Evolutionary conservation across 768 basidiomycete genomes (phyloP), one percentile per base, ranked within the genome.

Genomic region (Naematelia aurantialba): DNA sequence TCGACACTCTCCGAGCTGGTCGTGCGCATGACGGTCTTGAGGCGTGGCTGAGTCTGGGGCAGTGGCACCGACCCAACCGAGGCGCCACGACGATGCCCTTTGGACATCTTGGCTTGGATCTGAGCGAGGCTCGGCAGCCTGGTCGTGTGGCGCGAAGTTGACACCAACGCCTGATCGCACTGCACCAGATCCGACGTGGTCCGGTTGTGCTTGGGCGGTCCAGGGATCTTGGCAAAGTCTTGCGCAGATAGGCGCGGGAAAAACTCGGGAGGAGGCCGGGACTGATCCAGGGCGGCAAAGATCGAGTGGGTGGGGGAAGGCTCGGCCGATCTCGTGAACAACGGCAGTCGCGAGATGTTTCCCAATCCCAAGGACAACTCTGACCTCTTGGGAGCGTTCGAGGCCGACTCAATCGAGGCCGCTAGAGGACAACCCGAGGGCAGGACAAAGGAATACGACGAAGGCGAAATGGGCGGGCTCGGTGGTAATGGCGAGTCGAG

Each of bases 241-340:
- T 51, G 13, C 22, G 66, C 70, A 13, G 67, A 59, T 1, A 69
- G 55, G 3, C 68, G 65, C 24, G 70, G 70, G 1, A 67, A 61
- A 30, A 72, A 72, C 25, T 66, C 66, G 13, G 70, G 70, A 29
- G 70, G 70, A 5, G 70, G 70, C 29, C 59, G 65, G 42, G 54
- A 42, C 44, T 69, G 70, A 47, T 72, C 70, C 11, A 72, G 45
- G 14, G 48, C 53, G 0, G 68, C 62, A 30, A 72, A 72, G 17
- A 66, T 69, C 2, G 65, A 61, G n/a, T 63, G 57, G 17, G 62
- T 63, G 4, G 70, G 70, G 5, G 68, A 69, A 1, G 70, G 70
- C 27, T 72, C 68, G 25, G 68, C 70, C 2, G 70, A 72, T 11
- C 63, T 63, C 24, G 70, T 69, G 45, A 45, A 63, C 13, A 62